Percentiles rank a stretch among this genome's conserved stretches.
These are phyloP conservation scores for Aspergillus alliaceus DNA, from an alignment of 2,329 filamentous ascomycete genomes.

Conservation along the genomic window DNA sequence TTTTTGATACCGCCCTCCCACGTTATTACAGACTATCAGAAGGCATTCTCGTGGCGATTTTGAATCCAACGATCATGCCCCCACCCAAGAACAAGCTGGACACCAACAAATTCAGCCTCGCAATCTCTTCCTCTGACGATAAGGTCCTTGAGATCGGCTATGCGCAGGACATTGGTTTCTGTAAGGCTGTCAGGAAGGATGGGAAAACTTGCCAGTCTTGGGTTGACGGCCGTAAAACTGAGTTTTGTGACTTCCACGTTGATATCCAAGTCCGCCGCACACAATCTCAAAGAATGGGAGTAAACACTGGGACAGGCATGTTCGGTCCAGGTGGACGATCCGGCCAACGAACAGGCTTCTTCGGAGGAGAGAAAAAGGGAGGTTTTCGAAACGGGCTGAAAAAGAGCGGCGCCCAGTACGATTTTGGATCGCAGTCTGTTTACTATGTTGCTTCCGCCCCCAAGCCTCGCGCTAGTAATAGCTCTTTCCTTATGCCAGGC, in stretches of 20 bases:
- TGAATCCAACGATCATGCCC: conserved; percentile 90
- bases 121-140: conserved; percentile 82
- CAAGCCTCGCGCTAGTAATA: conserved; percentile 18
- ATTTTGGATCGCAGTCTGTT: conserved; percentile 42
- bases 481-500: conserved; percentile 19
- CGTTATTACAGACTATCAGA: conserved; percentile 91
- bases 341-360: conserved; percentile 45
- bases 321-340: conserved; percentile 41
- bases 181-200: conserved; percentile 80
- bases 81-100: conserved; percentile 73
- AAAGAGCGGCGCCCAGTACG: conserved; percentile 39
- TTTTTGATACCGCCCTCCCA: conserved; percentile 88
- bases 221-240: conserved; percentile 84
- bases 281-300: conserved; percentile 69
- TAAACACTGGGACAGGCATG: conserved; percentile 67
- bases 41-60: conserved; percentile 86
- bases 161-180: conserved; percentile 83
- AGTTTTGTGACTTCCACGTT: conserved; percentile 91
- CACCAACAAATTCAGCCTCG: conserved; percentile 81
- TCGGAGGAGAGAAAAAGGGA: conserved; percentile 23
- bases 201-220: conserved; percentile 77
- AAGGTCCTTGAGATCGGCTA: conserved; percentile 86
- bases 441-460: conserved; percentile 46
- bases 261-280: conserved; percentile 76
- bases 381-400: conserved; percentile 29